Evolutionary conservation across 371 early-diverging fungal species (phyloP).

Genomic region (Mucor piriformis): DNA sequence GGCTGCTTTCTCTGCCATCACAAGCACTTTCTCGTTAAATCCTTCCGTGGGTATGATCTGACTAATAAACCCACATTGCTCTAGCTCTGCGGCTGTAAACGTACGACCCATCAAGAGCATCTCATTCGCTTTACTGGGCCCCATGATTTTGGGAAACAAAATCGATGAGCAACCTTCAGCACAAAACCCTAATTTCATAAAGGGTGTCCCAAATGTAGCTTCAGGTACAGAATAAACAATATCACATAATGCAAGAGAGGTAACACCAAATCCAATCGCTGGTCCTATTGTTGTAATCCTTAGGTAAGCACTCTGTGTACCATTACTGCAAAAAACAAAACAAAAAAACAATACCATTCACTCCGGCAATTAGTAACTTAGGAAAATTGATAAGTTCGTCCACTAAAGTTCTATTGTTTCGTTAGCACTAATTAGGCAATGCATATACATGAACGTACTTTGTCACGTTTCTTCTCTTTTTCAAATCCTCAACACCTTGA

Average conservation of each 20-base stretch:
- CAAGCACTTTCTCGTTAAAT: conserved; percentile 54
- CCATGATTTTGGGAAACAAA: conserved; percentile 67
- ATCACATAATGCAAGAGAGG: conserved; percentile 71
- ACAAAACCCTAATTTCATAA: conserved; percentile 73
- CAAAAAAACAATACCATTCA: conserved; percentile 66
- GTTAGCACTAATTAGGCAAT: no score
- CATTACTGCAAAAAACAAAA: background rate
- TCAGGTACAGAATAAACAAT: conserved; percentile 66
- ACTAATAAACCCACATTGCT: conserved; percentile 48
- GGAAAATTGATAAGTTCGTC: conserved; percentile 67
- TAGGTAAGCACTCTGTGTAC: background rate
- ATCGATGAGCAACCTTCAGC: conserved; percentile 70
- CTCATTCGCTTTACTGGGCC: conserved; percentile 62
- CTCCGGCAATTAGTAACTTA: conserved; percentile 72
- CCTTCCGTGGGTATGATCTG: conserved; percentile 56
- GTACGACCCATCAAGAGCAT: conserved; percentile 64
- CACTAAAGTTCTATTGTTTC: conserved; percentile 48
- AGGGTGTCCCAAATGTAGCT: conserved; percentile 70
- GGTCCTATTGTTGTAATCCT: conserved; percentile 46
- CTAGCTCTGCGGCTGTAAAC: conserved; percentile 59
- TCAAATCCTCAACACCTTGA: conserved; percentile 30
- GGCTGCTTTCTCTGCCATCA: conserved; percentile 51
- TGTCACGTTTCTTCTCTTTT: conserved; percentile 21
- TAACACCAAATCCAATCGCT: conserved; percentile 72
- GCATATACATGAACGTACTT: no score